phyloP scores from a whole-genome alignment of 2,329 filamentous ascomycete species.

The Fusarium fujikuroi region DNA sequence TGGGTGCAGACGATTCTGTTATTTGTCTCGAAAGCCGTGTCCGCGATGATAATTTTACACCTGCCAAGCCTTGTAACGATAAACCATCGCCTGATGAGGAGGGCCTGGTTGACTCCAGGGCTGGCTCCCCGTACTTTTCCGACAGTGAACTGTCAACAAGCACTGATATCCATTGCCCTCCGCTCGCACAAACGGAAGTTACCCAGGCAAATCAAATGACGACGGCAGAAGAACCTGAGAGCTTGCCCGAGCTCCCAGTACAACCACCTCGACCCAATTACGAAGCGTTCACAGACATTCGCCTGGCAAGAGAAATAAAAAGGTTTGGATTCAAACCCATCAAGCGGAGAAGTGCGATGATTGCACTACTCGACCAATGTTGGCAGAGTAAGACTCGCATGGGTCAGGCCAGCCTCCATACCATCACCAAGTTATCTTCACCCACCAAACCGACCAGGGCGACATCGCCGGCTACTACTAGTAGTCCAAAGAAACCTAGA shows the following conservation, averaged over 20 bases:
- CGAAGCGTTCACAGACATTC: slow-evolving; percentile 68
- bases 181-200: background rate
- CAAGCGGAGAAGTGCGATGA: slow-evolving; percentile 75
- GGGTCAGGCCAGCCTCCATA: slow-evolving; percentile 24
- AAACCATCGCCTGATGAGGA: slow-evolving; percentile 23
- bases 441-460: slow-evolving; percentile 27
- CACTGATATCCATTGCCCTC: slow-evolving; percentile 6
- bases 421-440: slow-evolving; percentile 34
- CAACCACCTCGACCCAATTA: slow-evolving; percentile 63
- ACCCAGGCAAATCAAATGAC: background rate
- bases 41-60: slow-evolving; percentile 27
- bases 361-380: slow-evolving; percentile 75
- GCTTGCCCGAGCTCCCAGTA: background rate
- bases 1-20: slow-evolving; percentile 3
- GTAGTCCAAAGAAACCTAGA: slow-evolving; percentile 42
- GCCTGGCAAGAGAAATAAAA: slow-evolving; percentile 70
- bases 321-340: slow-evolving; percentile 79
- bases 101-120: background rate
- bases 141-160: slow-evolving; percentile 38
- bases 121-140: slow-evolving; percentile 30
- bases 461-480: slow-evolving; percentile 1
- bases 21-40: background rate
- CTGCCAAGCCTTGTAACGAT: slow-evolving; percentile 42
- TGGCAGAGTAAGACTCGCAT: slow-evolving; percentile 69
- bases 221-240: background rate